phyloP scores from a whole-genome alignment of 2,329 filamentous ascomycete species.

The Niveomyces coronatus region DNA sequence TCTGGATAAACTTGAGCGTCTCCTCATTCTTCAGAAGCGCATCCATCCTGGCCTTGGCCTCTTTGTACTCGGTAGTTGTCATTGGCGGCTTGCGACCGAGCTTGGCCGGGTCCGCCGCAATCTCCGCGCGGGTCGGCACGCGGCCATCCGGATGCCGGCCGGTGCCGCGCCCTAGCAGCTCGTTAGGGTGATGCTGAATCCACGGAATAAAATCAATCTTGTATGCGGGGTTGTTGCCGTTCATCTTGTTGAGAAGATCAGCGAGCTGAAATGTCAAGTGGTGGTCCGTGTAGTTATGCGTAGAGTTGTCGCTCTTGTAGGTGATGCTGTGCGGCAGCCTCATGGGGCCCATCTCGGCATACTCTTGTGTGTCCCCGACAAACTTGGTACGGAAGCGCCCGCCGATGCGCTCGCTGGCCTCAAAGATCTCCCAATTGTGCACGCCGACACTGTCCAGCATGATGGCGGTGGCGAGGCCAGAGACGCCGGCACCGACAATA shows the following conservation, averaged over 20 bases:
- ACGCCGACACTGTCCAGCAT: constrained; percentile 33
- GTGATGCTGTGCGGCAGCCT: constrained; percentile 30
- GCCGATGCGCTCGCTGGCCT: constrained; percentile 29
- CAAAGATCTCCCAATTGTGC: constrained; percentile 33
- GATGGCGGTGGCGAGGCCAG: constrained; percentile 14
- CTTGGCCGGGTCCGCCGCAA: constrained; percentile 15
- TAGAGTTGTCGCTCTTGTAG: constrained; percentile 30
- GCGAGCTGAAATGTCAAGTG: constrained; percentile 32
- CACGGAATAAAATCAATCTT: constrained; percentile 31
- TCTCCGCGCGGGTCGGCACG: constrained; percentile 16
- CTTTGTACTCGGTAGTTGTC: constrained; percentile 14
- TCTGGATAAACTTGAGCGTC: constrained; percentile 10
- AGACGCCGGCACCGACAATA: constrained; percentile 30
- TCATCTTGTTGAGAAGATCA: constrained; percentile 29
- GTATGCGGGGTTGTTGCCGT: constrained; percentile 20
- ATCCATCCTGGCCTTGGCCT: constrained; percentile 16
- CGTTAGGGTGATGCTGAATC: constrained; percentile 27
- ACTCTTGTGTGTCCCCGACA: constrained; percentile 27
- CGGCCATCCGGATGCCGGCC: constrained; percentile 19
- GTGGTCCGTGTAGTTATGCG: constrained; percentile 30
- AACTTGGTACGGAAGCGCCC: constrained; percentile 33
- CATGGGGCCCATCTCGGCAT: constrained; percentile 33
- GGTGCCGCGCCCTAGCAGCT: constrained; percentile 10
- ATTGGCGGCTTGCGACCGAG: constrained; percentile 9
- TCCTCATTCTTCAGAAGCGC: constrained; percentile 11